Evolutionary conservation across 164 flowering plant species (phyloP), one percentile per base, ranked within the genome.

Genomic region (Cinnamomum micranthum): DNA sequence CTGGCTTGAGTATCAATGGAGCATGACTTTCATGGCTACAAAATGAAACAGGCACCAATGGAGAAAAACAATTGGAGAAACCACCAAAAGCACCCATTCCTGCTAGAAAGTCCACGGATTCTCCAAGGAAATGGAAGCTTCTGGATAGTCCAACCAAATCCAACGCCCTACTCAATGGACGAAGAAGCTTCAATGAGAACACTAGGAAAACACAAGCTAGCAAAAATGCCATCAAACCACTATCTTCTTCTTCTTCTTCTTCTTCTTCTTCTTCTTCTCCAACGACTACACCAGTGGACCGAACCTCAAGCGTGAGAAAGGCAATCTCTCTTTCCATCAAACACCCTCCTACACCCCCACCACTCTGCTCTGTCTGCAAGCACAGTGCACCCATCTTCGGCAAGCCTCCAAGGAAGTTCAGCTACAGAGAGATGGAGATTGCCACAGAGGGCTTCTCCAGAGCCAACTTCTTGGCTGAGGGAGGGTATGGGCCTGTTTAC

Each of bases 401-500:
- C 24, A 82, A 78, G 71, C 73, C 85, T 0, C 81, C 87, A 14
- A 81, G 81, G 73, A 78, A 71, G 74, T 83, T 84, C 80, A 80
- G 78, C 19, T 84, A 80, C 75, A 28, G 69, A 65, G 85, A 86
- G 73, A 69, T 85, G 50, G 81, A 77, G 47, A 73, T 13, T 25
- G 86, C 86, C 20, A 86, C 85, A 22, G 73, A 77, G 70, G 81
- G 82, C 25, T 83, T 86, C 70, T 82, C 89, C 23, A 33, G 24
- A 6, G 71, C 55, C 6, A 86, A 86, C 68, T 82, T 86, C 72
- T 77, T 85, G 76, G 85, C 84, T 20, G 81, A 83, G 72, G 89
- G 86, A 33, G 86, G 87, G 12, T 83, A 66, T 78, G 89, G 89
- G 33, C 59, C 82, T 14, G 85, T 86, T 1, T 78, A 77, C 71